Base-by-base conservation (phyloP, 768 basidiomycete genomes). In the Lactarius indigo region DNA sequence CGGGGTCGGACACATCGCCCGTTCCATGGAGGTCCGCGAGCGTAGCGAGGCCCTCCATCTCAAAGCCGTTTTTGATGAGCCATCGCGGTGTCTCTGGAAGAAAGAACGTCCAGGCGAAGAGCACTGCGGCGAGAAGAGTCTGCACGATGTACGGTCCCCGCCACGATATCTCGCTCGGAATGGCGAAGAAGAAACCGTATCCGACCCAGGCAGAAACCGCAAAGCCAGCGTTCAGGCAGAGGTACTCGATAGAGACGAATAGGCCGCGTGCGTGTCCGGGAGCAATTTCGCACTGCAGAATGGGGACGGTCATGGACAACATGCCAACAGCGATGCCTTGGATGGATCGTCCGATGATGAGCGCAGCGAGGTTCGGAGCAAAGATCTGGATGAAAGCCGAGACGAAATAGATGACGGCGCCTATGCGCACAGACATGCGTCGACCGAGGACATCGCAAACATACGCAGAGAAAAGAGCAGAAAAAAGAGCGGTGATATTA, bases 291-390 rank as follows among this genome's bases (percentile, higher is more conserved):
- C 47, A 70, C 44, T 69, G 63, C 55, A 58, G 42, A 59, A 70
- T 67, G 17, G 67, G 67, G 18, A 70, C 65, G 30, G 31, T 70
- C 60, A 68, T 61, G 41, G 62, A 67, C 59, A 75, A 39, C 63
- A 86, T 85, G 18, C 90, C 90, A n/a, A 91, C 88, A 15, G 89
- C 90, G 42, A 91, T 67, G 31, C 90, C 90, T 26, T 89, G 90
- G 10, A 91, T 75, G 0, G 86, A 84, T 54, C 90, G 83, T 50
- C 90, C 90, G 35, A 88, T 75, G 70, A 87, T 84, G 33, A 91
- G 75, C 63, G 84, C 79, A 26, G 73, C 72, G n/a, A 90, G 76
- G 12, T 81, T 78, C 47, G 82, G 81, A 65, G 83, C 78, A 69
- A 82, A 79, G 57, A 83, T 79, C 66, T 83, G 82, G 65, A 85